A percentile compares a stretch with the other conserved stretches of the same genome.
Conservation (phyloP, 1,139 yeast species). For the Candida anutae region DNA sequence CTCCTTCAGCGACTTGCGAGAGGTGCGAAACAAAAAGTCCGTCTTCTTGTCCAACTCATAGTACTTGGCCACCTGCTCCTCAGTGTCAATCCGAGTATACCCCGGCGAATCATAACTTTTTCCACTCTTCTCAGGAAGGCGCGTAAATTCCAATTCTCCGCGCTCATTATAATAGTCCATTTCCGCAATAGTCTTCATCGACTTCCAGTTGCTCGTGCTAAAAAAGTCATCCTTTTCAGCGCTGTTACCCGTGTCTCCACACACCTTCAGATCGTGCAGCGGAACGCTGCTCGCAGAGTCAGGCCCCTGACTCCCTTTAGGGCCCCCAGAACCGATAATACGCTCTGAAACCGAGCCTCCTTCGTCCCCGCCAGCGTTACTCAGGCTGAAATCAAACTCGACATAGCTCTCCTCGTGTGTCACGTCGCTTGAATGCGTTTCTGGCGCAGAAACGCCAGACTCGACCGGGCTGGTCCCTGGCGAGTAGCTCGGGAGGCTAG, state of each 20-base stretch:
- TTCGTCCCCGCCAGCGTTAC: conserved; percentile 2
- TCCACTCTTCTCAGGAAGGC: conserved; percentile 7
- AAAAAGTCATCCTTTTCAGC: conserved; percentile 2
- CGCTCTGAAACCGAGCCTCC: conserved; percentile 5
- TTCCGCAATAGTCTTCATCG: conserved; percentile 45
- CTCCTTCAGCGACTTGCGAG: conserved; percentile 6
- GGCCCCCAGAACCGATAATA: conserved; percentile 6
- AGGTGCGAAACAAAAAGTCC: conserved; percentile 62
- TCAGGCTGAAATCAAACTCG: conserved; percentile 25
- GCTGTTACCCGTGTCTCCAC: background rate
- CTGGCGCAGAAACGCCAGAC: no score
- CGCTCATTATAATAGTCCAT: conserved; percentile 44
- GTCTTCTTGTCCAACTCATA: conserved; percentile 71
- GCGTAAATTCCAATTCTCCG: conserved; percentile 39
- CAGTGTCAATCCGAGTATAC: conserved; percentile 85
- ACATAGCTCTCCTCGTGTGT: conserved; percentile 16
- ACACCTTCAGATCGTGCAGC: background rate
- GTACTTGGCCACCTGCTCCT: conserved; percentile 76
- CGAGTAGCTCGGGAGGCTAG: conserved; percentile 11
- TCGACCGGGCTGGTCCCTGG: background rate
- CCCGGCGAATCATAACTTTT: conserved; percentile 37
- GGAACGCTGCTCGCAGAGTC: background rate
- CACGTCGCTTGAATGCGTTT: no score
- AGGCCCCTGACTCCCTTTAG: no score
- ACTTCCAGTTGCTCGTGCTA: conserved; percentile 36